Conservation (phyloP, 2,329 filamentous ascomycete species). For the Penicillium janthinellum region DNA sequence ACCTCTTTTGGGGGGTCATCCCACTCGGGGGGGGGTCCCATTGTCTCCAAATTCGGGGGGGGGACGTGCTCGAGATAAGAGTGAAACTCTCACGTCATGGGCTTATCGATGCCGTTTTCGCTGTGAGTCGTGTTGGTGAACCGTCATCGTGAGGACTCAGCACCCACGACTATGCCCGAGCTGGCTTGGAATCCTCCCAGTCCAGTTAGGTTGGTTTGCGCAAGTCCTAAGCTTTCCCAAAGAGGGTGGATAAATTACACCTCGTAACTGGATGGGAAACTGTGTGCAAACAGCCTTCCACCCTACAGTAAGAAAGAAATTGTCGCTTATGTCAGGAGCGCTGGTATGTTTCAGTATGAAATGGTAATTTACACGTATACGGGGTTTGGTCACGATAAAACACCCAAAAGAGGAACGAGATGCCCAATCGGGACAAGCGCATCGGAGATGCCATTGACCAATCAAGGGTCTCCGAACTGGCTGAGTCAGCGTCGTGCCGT, state of each 20-base stretch:
- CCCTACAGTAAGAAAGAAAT: no score
- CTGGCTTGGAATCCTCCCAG: neutral
- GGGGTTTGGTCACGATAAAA: neutral
- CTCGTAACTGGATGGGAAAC: no score
- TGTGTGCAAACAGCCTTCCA: no score
- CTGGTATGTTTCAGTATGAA: neutral
- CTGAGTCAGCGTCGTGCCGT: slow-evolving; percentile 20
- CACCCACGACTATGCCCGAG: neutral
- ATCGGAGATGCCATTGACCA: slow-evolving; percentile 11
- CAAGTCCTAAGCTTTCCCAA: neutral
- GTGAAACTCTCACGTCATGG: slow-evolving; percentile 27
- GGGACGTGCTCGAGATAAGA: slow-evolving; percentile 16
- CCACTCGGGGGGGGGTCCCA: neutral
- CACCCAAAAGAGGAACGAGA: slow-evolving; percentile 19
- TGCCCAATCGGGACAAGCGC: slow-evolving; percentile 21
- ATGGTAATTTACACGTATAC: neutral
- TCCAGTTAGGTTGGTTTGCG: neutral
- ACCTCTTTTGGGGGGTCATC: neutral
- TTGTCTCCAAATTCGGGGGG: neutral
- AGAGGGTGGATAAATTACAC: neutral
- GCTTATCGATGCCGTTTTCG: slow-evolving; percentile 27
- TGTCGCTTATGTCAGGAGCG: neutral
- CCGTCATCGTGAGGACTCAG: neutral
- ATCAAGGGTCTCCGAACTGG: slow-evolving; percentile 6
- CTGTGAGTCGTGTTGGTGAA: neutral